A percentile compares a stretch with the other conserved stretches of the same genome.
Conservation (phyloP, 2,329 filamentous ascomycete genomes). For the Pseudogymnoascus sp. region DNA sequence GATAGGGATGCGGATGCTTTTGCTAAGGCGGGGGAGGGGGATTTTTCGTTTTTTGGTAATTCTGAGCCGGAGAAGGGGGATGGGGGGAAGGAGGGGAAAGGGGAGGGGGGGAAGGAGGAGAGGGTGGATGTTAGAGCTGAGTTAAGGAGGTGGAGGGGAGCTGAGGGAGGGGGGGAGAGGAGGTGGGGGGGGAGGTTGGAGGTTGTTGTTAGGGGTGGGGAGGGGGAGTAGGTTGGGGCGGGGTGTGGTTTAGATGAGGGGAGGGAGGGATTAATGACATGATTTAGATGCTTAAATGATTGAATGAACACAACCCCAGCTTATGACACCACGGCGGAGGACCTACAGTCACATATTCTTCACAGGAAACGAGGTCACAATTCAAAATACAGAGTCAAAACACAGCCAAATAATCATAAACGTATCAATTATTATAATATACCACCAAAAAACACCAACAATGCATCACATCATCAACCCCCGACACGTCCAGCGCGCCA, state of each 20-base stretch:
- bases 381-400: not conserved
- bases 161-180: not conserved
- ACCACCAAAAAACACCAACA: not conserved
- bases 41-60: not conserved
- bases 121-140: not conserved
- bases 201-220: not conserved
- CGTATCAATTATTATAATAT: conserved; percentile 1
- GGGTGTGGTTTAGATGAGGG: too few relatives aligned
- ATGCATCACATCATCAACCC: not conserved
- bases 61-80: not conserved
- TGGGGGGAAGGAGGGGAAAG: not conserved
- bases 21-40: not conserved
- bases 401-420: not conserved
- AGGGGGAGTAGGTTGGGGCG: not conserved
- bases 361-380: not conserved
- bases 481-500: not conserved
- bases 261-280: not conserved
- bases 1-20: not conserved
- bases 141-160: not conserved
- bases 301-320: not conserved
- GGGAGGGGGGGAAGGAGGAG: not conserved
- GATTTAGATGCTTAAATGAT: not conserved
- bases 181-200: not conserved
- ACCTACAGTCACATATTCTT: not conserved
- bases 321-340: too few relatives aligned